phyloP scores from a whole-genome alignment of 1,284 basidiomycete species.

The Sporisorium graminicola region DNA sequence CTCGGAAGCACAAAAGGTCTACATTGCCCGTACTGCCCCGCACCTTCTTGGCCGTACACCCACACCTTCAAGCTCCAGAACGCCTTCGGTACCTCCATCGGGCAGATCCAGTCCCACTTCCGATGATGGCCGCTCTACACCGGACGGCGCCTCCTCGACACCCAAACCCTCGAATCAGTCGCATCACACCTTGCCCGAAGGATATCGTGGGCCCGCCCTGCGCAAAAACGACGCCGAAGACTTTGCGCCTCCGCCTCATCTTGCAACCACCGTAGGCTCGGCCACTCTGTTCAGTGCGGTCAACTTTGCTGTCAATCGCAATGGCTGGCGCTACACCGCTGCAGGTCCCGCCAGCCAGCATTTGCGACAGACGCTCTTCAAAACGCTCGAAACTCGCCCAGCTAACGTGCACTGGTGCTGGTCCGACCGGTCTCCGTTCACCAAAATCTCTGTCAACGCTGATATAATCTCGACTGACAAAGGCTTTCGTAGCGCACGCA shows the following conservation, averaged over 20 bases:
- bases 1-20: conserved; percentile 38
- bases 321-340: conserved; percentile 64
- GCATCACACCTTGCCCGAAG: conserved; percentile 49
- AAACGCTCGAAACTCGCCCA: conserved; percentile 57
- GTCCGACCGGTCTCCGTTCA: conserved; percentile 78
- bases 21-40: conserved; percentile 57
- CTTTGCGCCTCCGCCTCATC: conserved; percentile 51
- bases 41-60: conserved; percentile 47
- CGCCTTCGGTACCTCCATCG: conserved; percentile 34
- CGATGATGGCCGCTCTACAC: conserved; percentile 37
- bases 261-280: conserved; percentile 33
- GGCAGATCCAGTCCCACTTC: conserved; percentile 39
- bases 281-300: conserved; percentile 40
- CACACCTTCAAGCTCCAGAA: conserved; percentile 23
- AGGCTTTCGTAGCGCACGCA: conserved; percentile 89
- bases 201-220: conserved; percentile 60
- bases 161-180: conserved; percentile 26
- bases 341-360: conserved; percentile 60
- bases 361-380: conserved; percentile 60
- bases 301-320: conserved; percentile 63
- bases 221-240: conserved; percentile 56
- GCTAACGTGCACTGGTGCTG: conserved; percentile 66
- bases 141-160: conserved; percentile 21
- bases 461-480: conserved; percentile 82
- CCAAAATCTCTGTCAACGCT: conserved; percentile 86